phyloP scores from a whole-genome alignment of 106 monocot species.

The Platanthera guangdongensis region DNA sequence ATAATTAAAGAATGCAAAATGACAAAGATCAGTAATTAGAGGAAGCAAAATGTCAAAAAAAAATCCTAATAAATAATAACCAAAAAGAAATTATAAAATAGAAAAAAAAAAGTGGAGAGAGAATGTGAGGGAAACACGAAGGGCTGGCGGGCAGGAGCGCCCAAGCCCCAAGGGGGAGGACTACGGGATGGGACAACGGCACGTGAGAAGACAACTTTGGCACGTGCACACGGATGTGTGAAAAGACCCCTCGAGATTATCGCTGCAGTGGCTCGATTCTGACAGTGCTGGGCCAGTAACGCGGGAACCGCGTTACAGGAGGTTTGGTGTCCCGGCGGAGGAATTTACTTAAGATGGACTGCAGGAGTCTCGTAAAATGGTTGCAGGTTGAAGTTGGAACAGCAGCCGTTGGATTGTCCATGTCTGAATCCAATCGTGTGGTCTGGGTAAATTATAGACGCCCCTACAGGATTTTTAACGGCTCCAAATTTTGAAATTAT shows the following conservation, averaged over 20 bases:
- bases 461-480: no score
- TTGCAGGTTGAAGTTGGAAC: background rate
- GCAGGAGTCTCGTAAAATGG: background rate
- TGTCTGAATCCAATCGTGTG: no score
- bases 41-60: no score
- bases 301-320: background rate
- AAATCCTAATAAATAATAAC: background rate
- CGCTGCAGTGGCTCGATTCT: background rate
- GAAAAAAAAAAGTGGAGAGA: background rate
- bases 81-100: background rate
- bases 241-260: background rate
- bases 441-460: no score
- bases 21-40: no score
- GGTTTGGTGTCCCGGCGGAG: background rate
- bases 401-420: no score
- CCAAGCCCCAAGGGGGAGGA: background rate
- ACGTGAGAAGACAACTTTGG: background rate
- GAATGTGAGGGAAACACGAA: background rate
- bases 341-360: constrained; percentile 1
- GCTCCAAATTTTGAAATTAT: no score
- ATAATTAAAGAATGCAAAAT: no score
- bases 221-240: background rate
- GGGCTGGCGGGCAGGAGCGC: background rate
- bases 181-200: background rate
- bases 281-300: background rate